Conservation (phyloP, 148 eudicot species). For the Nyssa sinensis region DNA sequence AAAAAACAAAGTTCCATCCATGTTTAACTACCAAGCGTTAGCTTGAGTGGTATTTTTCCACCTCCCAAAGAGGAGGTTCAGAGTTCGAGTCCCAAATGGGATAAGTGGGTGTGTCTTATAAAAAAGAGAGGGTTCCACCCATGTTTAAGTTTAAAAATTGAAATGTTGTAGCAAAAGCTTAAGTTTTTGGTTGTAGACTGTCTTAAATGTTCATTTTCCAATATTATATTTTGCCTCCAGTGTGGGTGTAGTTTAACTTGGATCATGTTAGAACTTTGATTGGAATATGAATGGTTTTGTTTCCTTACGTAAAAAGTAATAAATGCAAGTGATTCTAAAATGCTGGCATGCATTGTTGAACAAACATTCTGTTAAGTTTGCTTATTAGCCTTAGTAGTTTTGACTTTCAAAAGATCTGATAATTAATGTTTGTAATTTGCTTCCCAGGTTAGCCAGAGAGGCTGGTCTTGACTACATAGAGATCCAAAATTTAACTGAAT, state of each 20-base stretch:
- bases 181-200: neutral
- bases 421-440: conserved; percentile 1
- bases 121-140: too few relatives aligned
- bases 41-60: too few relatives aligned
- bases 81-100: too few relatives aligned
- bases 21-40: too few relatives aligned
- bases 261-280: neutral
- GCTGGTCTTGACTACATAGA: conserved; percentile 97
- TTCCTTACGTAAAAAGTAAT: neutral
- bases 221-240: neutral
- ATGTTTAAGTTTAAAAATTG: neutral
- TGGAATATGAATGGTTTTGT: neutral
- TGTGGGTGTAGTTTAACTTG: neutral
- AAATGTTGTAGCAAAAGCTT: neutral
- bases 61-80: too few relatives aligned
- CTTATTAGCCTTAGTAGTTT: neutral
- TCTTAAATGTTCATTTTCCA: neutral
- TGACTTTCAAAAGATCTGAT: neutral
- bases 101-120: too few relatives aligned
- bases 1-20: too few relatives aligned
- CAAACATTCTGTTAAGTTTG: neutral
- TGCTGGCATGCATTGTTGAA: neutral
- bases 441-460: conserved; percentile 88
- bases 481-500: conserved; percentile 88
- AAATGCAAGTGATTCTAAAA: neutral